These are phyloP conservation scores for Leccinum variicolor DNA, from an alignment of 768 basidiomycete species.

Conservation along the genomic window DNA sequence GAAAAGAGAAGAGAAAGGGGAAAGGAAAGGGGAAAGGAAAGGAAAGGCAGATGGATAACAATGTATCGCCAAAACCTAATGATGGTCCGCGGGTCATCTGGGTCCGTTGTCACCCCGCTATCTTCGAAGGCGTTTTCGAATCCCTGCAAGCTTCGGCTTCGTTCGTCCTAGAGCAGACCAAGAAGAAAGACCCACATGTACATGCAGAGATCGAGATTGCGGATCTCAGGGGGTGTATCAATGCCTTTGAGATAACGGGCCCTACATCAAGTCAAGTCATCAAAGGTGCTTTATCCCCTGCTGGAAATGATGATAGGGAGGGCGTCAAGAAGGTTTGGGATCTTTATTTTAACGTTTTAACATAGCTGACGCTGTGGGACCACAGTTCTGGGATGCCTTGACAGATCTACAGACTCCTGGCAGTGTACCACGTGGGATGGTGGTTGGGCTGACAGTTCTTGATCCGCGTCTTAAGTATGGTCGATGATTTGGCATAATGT, in stretches of 20 bases:
- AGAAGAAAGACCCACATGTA: conserved; percentile 18
- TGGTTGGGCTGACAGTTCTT: conserved; percentile 73
- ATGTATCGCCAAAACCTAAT: conserved; percentile 1
- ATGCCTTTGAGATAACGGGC: conserved; percentile 88
- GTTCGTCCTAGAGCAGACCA: conserved; percentile 39
- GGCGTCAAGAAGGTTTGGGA: conserved; percentile 57
- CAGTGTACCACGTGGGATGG: conserved; percentile 68
- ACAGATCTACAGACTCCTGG: conserved; percentile 59
- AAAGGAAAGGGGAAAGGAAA: conserved; percentile 28
- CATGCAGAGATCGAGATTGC: conserved; percentile 54
- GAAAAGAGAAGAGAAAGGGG: conserved; percentile 3
- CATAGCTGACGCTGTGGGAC: neutral
- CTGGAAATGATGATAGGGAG: conserved; percentile 42
- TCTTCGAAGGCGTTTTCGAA: conserved; percentile 53
- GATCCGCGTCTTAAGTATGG: conserved; percentile 86
- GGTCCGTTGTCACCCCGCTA: conserved; percentile 77
- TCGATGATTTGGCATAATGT: neutral
- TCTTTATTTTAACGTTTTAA: neutral
- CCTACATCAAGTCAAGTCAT: conserved; percentile 76
- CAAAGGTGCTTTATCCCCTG: conserved; percentile 56
- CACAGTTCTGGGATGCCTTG: conserved; percentile 54
- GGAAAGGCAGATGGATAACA: conserved; percentile 29
- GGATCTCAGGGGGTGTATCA: conserved; percentile 68
- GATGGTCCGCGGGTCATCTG: conserved; percentile 51
- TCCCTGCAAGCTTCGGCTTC: conserved; percentile 53